A percentile compares a stretch with the other conserved stretches of the same genome.
Conservation (phyloP, 257 asterid species). For the Linderniella brevidens region DNA sequence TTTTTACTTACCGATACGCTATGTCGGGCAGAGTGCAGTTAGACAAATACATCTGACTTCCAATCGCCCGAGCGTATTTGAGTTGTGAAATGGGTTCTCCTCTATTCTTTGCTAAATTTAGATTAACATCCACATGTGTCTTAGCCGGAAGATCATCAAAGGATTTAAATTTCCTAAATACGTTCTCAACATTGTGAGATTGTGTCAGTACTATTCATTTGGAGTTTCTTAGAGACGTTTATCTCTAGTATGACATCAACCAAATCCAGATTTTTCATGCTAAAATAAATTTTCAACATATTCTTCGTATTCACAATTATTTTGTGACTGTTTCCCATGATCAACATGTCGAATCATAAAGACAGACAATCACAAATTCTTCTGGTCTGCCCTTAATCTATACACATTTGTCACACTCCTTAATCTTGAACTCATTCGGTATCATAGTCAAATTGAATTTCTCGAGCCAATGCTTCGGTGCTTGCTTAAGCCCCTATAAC, state of each 20-base stretch:
- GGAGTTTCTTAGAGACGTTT: not conserved
- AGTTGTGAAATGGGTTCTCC: too few relatives aligned
- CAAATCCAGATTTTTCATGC: too few relatives aligned
- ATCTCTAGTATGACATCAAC: too few relatives aligned
- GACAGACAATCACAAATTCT: not conserved
- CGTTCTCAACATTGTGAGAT: not conserved
- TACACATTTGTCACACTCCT: not conserved
- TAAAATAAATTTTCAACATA: too few relatives aligned
- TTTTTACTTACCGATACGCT: not conserved
- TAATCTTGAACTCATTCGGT: not conserved
- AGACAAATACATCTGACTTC: not conserved
- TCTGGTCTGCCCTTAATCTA: not conserved
- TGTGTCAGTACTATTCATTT: not conserved
- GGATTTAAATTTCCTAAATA: not conserved
- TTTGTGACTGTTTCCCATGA: not conserved
- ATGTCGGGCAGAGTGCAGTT: not conserved
- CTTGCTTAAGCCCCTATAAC: conserved; percentile 1
- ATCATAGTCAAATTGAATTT: not conserved
- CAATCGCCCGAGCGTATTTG: too few relatives aligned
- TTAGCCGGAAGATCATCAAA: not conserved
- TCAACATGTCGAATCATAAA: not conserved
- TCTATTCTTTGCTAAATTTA: too few relatives aligned
- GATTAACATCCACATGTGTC: too few relatives aligned
- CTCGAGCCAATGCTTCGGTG: not conserved
- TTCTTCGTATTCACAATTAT: not conserved